Evolutionary conservation across 2,329 filamentous ascomycete species (phyloP).

Genomic region (Exophiala phaeomuriformis): DNA sequence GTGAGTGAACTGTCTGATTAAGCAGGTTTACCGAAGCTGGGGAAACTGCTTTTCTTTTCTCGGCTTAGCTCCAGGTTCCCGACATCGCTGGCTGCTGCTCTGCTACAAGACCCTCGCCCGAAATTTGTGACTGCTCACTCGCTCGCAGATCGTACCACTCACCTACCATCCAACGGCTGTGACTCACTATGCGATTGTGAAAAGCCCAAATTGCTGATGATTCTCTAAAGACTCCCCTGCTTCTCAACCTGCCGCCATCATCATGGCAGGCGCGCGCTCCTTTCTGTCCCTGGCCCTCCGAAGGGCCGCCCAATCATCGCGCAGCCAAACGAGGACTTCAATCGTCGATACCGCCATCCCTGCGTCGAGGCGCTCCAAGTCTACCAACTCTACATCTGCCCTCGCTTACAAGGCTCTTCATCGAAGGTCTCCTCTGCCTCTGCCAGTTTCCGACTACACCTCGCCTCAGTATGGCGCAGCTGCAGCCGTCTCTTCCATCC

Average conservation of each 20-base stretch:
- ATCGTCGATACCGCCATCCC: slow-evolving; percentile 18
- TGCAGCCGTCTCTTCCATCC: slow-evolving; percentile 92
- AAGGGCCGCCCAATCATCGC: slow-evolving; percentile 18
- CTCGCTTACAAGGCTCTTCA: slow-evolving; percentile 96
- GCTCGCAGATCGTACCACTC: neutral
- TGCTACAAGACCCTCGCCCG: neutral
- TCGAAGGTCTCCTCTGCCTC: slow-evolving; percentile 75
- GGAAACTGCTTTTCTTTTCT: neutral
- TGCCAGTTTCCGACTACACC: slow-evolving; percentile 62
- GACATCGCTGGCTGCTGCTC: neutral
- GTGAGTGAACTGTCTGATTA: no score
- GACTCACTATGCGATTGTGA: slow-evolving; percentile 9
- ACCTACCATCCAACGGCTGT: neutral
- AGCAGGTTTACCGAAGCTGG: neutral
- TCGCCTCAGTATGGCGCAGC: slow-evolving; percentile 80
- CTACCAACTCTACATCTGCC: slow-evolving; percentile 71
- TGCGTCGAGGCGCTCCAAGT: slow-evolving; percentile 16
- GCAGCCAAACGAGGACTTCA: slow-evolving; percentile 11
- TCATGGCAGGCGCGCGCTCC: slow-evolving; percentile 39
- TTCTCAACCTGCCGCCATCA: slow-evolving; percentile 15
- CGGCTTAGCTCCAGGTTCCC: neutral
- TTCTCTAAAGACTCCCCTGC: neutral
- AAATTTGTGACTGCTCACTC: neutral
- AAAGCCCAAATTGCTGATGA: neutral
- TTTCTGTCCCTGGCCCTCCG: slow-evolving; percentile 32